Conservation (phyloP, 2,329 filamentous ascomycete species). For the Curvularia sp. region DNA sequence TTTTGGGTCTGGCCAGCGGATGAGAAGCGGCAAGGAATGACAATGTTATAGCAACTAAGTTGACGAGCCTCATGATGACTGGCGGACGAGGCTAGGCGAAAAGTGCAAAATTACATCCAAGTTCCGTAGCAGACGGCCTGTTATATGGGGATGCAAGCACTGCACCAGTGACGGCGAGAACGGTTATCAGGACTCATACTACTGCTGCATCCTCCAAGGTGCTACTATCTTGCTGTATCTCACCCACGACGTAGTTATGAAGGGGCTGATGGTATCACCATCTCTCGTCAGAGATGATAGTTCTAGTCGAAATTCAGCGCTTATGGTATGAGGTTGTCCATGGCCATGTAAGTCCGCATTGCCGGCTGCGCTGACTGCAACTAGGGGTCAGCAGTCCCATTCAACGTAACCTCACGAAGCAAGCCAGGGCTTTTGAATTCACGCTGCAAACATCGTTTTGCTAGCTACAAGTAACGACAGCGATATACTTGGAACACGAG, state of each 20-base stretch:
- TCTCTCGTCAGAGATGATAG: not conserved
- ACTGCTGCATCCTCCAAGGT: no score
- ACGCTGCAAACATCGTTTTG: no score
- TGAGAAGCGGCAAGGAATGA: slow-evolving; percentile 1
- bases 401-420: no score
- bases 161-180: not conserved
- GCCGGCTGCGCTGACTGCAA: slow-evolving; percentile 1
- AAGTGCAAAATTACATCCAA: not conserved
- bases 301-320: not conserved
- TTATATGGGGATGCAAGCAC: not conserved
- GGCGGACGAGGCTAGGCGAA: not conserved
- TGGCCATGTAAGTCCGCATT: not conserved
- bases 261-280: not conserved
- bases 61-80: slow-evolving; percentile 2
- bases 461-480: no score
- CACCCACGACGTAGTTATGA: no score
- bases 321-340: not conserved
- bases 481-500: no score
- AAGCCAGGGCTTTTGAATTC: no score
- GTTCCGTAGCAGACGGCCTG: not conserved
- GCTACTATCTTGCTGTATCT: no score
- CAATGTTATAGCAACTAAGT: not conserved
- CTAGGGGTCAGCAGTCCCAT: not conserved
- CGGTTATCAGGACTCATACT: not conserved
- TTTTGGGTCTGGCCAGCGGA: not conserved